Conservation (phyloP, 371 early-diverging fungal genomes). For the Actinomortierella ambigua region DNA sequence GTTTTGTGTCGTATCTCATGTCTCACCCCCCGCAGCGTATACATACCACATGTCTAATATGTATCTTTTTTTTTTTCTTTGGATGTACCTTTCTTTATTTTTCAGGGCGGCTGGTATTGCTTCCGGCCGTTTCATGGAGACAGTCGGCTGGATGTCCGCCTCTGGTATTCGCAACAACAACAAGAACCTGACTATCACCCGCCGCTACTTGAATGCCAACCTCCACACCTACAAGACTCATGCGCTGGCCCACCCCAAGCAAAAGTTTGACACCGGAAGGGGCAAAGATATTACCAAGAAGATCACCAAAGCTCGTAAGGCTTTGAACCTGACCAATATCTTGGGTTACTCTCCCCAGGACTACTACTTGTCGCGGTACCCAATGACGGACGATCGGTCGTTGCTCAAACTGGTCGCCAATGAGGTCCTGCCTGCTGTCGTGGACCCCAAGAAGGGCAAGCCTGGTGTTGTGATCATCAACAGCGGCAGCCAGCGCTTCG, state of each 20-base stretch:
- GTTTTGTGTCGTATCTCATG: too few species aligned
- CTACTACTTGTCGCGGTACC: constrained; percentile 52
- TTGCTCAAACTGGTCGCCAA: constrained; percentile 50
- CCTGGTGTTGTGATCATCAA: constrained; percentile 53
- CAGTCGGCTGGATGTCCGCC: constrained; percentile 63
- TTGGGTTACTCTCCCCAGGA: constrained; percentile 62
- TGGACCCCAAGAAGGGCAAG: constrained; percentile 45
- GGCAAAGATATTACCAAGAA: constrained; percentile 53
- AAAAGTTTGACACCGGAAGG: constrained; percentile 49
- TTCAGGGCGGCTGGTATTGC: constrained; percentile 58
- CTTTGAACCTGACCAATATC: constrained; percentile 41
- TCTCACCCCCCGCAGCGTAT: too few species aligned
- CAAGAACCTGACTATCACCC: constrained; percentile 55
- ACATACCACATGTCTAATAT: too few species aligned
- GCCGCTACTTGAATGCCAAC: constrained; percentile 67
- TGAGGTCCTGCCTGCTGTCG: constrained; percentile 54
- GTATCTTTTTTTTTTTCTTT: too few species aligned
- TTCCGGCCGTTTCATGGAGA: constrained; percentile 64
- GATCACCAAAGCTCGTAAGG: constrained; percentile 48
- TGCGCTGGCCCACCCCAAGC: constrained; percentile 38
- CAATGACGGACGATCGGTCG: constrained; percentile 48
- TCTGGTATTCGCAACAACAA: constrained; percentile 25
- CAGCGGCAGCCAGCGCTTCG: constrained; percentile 56
- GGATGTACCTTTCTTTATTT: too few species aligned
- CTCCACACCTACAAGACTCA: constrained; percentile 61